A percentile compares a stretch with the other conserved stretches of the same genome.
Conservation (phyloP, 116 monocot genomes). For the Zostera marina region DNA sequence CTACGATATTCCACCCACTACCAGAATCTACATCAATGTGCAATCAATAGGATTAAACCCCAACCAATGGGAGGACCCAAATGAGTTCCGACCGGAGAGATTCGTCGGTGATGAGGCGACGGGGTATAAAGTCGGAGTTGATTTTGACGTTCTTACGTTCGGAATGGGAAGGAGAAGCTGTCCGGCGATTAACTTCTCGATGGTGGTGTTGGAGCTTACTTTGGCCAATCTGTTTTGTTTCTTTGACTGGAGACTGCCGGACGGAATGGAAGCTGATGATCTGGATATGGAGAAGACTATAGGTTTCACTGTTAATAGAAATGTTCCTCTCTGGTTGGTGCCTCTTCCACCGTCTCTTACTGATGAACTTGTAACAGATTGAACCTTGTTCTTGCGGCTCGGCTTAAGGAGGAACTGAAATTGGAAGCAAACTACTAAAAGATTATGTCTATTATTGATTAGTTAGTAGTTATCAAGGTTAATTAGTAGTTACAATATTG, state of each 20-base stretch:
- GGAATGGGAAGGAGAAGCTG: constrained; percentile 11
- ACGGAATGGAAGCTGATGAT: not conserved
- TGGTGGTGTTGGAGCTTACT: not conserved
- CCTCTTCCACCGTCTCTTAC: no score
- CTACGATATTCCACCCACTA: constrained; percentile 4
- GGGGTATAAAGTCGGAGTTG: not conserved
- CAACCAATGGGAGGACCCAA: constrained; percentile 2
- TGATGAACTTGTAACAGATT: no score
- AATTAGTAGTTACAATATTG: no score
- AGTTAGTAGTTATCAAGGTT: no score
- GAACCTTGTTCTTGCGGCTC: no score
- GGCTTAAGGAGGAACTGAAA: no score
- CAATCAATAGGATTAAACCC: constrained; percentile 8
- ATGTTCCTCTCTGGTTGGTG: no score
- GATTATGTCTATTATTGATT: no score
- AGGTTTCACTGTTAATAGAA: no score
- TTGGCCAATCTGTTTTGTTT: constrained; percentile 7
- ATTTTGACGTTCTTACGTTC: constrained; percentile 8
- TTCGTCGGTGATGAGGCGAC: not conserved
- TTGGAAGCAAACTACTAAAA: no score
- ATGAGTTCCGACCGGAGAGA: constrained; percentile 8
- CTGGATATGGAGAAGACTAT: no score
- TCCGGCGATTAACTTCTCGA: constrained; percentile 7
- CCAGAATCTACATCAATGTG: constrained; percentile 4
- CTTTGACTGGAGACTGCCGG: constrained; percentile 12